Conservation (phyloP, 2,329 filamentous ascomycete genomes). For the Whalleya microplaca region DNA sequence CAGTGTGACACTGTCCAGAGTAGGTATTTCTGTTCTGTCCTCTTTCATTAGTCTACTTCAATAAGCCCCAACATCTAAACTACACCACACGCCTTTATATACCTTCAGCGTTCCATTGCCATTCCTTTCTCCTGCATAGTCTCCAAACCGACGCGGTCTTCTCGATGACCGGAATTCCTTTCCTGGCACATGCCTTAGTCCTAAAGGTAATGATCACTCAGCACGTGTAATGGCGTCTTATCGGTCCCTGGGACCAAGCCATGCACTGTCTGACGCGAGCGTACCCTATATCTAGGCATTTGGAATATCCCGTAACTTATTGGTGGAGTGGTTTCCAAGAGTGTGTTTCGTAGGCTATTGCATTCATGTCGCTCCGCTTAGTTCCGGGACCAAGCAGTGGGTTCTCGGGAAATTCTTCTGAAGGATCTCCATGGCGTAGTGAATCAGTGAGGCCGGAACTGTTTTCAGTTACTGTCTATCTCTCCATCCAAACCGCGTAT, state of each 20-base stretch:
- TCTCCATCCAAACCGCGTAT: not conserved
- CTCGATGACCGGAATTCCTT: not conserved
- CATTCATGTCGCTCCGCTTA: not conserved
- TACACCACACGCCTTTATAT: too few species aligned
- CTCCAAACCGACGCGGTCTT: not conserved
- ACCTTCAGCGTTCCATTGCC: not conserved
- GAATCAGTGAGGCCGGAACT: not conserved
- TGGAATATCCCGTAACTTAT: too few species aligned
- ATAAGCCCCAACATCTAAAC: too few species aligned
- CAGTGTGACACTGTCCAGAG: too few species aligned
- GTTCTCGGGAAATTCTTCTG: not conserved
- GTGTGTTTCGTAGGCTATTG: too few species aligned
- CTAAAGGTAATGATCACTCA: not conserved
- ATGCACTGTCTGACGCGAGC: not conserved
- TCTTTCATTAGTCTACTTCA: too few species aligned
- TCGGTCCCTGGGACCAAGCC: not conserved
- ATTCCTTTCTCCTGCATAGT: not conserved
- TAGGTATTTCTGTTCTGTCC: too few species aligned
- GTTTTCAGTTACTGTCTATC: not conserved
- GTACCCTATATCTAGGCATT: not conserved
- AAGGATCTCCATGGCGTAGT: not conserved
- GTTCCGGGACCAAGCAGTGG: not conserved
- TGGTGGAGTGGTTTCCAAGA: too few species aligned
- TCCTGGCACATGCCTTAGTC: not conserved
- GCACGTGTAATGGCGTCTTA: not conserved